Conservation (phyloP, 495 filamentous ascomycete species). For the Podospora comata region DNA sequence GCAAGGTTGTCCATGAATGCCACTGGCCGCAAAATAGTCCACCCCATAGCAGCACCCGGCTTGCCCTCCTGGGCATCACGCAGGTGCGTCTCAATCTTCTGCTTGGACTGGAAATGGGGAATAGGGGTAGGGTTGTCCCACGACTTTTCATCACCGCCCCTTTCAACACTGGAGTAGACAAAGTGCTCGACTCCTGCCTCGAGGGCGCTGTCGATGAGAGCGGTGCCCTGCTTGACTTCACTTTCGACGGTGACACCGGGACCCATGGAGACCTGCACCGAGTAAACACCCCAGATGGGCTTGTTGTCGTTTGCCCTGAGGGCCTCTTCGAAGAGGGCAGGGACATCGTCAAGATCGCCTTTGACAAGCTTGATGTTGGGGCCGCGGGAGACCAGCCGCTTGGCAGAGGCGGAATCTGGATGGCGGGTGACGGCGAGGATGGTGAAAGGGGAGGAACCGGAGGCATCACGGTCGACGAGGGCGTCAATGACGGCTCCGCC, state of each 20-base stretch:
- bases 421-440: conserved; percentile 67
- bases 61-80: conserved; percentile 30
- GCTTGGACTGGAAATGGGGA: conserved; percentile 66
- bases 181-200: conserved; percentile 59
- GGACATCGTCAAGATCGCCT: conserved; percentile 56
- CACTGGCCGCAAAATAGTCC: conserved; percentile 61
- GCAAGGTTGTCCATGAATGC: conserved; percentile 67
- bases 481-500: conserved; percentile 58
- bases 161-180: conserved; percentile 68
- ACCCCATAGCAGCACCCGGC: conserved; percentile 47
- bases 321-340: conserved; percentile 51
- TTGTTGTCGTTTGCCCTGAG: conserved; percentile 30
- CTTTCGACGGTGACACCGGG: conserved; percentile 46
- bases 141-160: conserved; percentile 56
- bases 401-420: conserved; percentile 43
- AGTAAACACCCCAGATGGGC: conserved; percentile 39
- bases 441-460: conserved; percentile 28
- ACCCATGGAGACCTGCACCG: conserved; percentile 43
- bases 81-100: conserved; percentile 63
- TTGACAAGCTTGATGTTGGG: conserved; percentile 53
- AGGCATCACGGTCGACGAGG: conserved; percentile 38
- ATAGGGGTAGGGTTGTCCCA: conserved; percentile 57
- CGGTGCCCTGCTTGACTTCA: conserved; percentile 62
- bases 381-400: conserved; percentile 45
- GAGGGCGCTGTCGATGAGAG: conserved; percentile 59